Conservation (phyloP, 305 asterid genomes). For the Rubia peregrina region DNA sequence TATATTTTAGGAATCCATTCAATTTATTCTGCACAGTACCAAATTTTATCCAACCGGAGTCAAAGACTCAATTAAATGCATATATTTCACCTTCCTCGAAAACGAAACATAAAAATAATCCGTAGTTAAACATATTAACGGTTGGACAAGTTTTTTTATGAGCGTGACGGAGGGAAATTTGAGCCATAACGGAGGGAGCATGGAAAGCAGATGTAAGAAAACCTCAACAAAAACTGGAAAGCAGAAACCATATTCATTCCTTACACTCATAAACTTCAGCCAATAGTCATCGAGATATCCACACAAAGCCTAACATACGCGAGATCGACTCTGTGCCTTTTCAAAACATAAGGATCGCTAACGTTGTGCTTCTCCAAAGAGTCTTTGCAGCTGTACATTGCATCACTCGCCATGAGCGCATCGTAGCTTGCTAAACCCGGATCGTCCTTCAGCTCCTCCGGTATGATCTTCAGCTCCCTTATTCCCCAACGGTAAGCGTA, state of each 20-base stretch:
- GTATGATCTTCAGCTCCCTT: neutral
- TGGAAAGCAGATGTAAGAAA: too few relatives aligned
- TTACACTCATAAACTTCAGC: neutral
- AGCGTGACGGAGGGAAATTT: too few relatives aligned
- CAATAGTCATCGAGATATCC: neutral
- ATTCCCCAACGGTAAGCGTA: neutral
- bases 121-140: too few relatives aligned
- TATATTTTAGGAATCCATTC: too few relatives aligned
- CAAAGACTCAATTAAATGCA: too few relatives aligned
- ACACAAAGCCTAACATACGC: neutral
- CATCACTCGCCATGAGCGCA: constrained; percentile 9
- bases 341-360: neutral
- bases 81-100: too few relatives aligned
- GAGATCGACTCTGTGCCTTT: neutral
- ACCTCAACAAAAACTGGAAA: too few relatives aligned
- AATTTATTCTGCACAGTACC: too few relatives aligned
- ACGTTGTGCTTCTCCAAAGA: neutral
- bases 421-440: neutral
- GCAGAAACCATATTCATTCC: neutral
- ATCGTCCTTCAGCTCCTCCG: neutral
- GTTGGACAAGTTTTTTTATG: too few relatives aligned
- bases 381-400: neutral
- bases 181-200: too few relatives aligned
- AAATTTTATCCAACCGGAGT: too few relatives aligned
- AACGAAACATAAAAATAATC: too few relatives aligned